Base-by-base conservation (phyloP, 805 yeast species). In the Wickerhamiella musiphila region DNA sequence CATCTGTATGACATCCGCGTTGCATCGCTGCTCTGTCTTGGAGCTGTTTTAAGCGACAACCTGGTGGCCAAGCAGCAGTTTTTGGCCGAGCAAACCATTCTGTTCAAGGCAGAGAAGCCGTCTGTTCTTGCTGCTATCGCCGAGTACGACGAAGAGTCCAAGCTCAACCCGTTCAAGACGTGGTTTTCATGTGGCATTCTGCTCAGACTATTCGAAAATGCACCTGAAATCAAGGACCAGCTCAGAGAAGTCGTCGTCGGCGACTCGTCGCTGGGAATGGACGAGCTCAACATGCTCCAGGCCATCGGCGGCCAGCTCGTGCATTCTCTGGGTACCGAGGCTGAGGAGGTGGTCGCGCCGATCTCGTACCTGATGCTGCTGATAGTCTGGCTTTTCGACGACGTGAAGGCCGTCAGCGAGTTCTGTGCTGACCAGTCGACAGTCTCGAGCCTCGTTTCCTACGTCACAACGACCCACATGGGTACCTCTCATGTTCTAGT, bases 131-230 rank as follows among this genome's bases (percentile, higher is more conserved):
- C 70, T 17, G 66, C 77, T 0, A 52, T 90, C 5, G 64, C 82
- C 42, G 86, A 78, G 40, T 81, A 78, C 45, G 86, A 84, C 41
- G 68, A 73, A 3, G 76, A 71, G 14, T 51, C 64, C 29, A 68
- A 73, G 33, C 54, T 84, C 21, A 86, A 90, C 42, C 95, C 99
- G 0, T 90, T 83, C 49, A 70, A 73, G 45, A 54, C 71, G 1
- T 90, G 93, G 90, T 84, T 86, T 54, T 70, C 94, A 0, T 59
- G 78, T 2, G 65, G 72, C 4, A 57, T 81, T 4, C 49, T 86
- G 15, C 59, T 77, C 26, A 68, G 66, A 34, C 49, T 83, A 2
- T 65, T 83, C 38, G 68, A 67, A 34, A 52, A 45, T 15, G 32
- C 46, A 6, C 44, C 41, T n/a, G 44, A 41, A 18, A 32, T 41